Conservation (phyloP, 257 asterid genomes). For the Ajuga chamaepitys region DNA sequence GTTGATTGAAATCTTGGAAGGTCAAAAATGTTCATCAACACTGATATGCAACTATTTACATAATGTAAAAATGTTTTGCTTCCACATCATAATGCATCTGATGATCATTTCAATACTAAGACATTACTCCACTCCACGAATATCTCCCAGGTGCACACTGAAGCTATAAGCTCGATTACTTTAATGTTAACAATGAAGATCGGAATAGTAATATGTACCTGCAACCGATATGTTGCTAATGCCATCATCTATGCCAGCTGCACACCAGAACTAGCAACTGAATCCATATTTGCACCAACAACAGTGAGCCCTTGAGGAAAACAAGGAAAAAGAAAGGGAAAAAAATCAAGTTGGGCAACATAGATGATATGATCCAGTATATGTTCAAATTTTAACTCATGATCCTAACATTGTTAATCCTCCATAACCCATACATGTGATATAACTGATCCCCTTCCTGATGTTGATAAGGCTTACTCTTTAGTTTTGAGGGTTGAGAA, state of each 20-base stretch:
- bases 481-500: too few relatives aligned
- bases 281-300: constrained; percentile 13
- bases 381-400: background rate
- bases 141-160: background rate
- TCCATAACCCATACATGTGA: too few relatives aligned
- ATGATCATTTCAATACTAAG: constrained; percentile 5
- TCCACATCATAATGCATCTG: constrained; percentile 10
- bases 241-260: constrained; percentile 44
- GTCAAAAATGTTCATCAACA: background rate
- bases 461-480: too few relatives aligned
- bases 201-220: constrained; percentile 27
- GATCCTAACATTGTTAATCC: background rate
- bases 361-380: background rate
- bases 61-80: background rate
- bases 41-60: background rate
- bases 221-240: constrained; percentile 43
- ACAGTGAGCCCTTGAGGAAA: constrained; percentile 14
- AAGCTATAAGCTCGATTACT: background rate
- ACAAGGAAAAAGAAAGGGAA: background rate
- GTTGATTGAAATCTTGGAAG: background rate
- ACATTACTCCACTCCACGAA: background rate
- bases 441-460: too few relatives aligned
- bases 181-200: constrained; percentile 4
- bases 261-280: constrained; percentile 22
- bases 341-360: background rate